phyloP scores from a whole-genome alignment of 2,329 filamentous ascomycete species.

The Aspergillus ustus region DNA sequence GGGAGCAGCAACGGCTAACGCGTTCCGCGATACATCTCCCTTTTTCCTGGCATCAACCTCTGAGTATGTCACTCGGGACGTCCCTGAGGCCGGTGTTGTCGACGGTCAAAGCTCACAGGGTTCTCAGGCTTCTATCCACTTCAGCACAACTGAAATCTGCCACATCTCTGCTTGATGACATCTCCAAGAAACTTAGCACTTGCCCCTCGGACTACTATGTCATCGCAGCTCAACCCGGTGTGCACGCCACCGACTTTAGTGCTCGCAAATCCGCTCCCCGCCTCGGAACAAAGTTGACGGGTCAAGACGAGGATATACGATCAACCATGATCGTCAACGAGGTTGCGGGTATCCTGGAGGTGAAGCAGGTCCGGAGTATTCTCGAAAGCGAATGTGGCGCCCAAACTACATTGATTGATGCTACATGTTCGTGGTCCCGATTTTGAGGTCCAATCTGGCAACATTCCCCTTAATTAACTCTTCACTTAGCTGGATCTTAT shows the following conservation, averaged over 20 bases:
- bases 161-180: slow-evolving; percentile 45
- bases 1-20: slow-evolving; percentile 64
- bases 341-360: slow-evolving; percentile 56
- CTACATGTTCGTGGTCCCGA: slow-evolving; percentile 40
- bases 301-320: slow-evolving; percentile 55
- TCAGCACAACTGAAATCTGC: slow-evolving; percentile 51
- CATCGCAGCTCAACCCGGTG: slow-evolving; percentile 75
- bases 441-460: background rate
- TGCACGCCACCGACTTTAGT: slow-evolving; percentile 71
- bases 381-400: slow-evolving; percentile 56
- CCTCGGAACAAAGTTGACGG: slow-evolving; percentile 57
- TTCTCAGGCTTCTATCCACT: slow-evolving; percentile 43
- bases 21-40: slow-evolving; percentile 85
- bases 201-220: slow-evolving; percentile 80
- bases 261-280: slow-evolving; percentile 57
- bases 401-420: slow-evolving; percentile 49
- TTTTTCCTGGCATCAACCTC: slow-evolving; percentile 87
- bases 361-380: slow-evolving; percentile 45
- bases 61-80: slow-evolving; percentile 61
- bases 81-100: slow-evolving; percentile 15
- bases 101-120: slow-evolving; percentile 30
- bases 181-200: slow-evolving; percentile 57
- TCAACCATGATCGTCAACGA: slow-evolving; percentile 60
- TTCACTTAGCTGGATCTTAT: slow-evolving; percentile 45
- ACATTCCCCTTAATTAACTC: background rate